These are phyloP conservation scores for Pichia ethanolica DNA, from an alignment of 805 yeast species.

Conservation along the genomic window DNA sequence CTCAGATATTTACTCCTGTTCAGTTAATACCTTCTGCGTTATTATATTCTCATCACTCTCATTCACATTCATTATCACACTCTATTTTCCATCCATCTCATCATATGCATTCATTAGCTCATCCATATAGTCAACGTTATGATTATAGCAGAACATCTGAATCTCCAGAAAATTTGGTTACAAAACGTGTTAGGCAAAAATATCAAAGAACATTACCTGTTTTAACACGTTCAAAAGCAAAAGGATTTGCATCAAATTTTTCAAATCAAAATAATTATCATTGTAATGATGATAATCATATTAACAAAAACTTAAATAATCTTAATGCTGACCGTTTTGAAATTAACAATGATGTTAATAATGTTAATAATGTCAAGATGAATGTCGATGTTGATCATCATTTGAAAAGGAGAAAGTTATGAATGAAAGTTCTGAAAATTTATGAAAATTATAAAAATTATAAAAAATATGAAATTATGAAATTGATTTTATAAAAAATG, in stretches of 20 bases:
- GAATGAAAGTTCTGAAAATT: not conserved
- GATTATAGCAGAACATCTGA: conserved; percentile 1
- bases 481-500: too few species aligned
- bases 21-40: conserved; percentile 6
- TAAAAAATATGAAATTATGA: too few species aligned
- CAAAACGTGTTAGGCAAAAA: conserved; percentile 5
- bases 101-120: not conserved
- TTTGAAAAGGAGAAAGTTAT: not conserved
- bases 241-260: not conserved
- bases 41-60: not conserved
- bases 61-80: conserved; percentile 2
- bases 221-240: conserved; percentile 14
- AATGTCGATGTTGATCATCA: not conserved
- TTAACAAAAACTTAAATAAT: too few species aligned
- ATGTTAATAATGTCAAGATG: not conserved
- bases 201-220: conserved; percentile 11
- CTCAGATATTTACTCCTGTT: conserved; percentile 17
- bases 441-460: too few species aligned
- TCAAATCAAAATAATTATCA: too few species aligned
- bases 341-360: not conserved
- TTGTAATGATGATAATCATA: too few species aligned
- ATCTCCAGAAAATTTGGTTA: conserved; percentile 4
- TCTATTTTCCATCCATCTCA: not conserved
- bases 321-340: not conserved
- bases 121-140: conserved; percentile 4